Evolutionary conservation across 1,284 basidiomycete species (phyloP), one percentile per base, ranked within the genome.

Genomic region (Irpex sp.): DNA sequence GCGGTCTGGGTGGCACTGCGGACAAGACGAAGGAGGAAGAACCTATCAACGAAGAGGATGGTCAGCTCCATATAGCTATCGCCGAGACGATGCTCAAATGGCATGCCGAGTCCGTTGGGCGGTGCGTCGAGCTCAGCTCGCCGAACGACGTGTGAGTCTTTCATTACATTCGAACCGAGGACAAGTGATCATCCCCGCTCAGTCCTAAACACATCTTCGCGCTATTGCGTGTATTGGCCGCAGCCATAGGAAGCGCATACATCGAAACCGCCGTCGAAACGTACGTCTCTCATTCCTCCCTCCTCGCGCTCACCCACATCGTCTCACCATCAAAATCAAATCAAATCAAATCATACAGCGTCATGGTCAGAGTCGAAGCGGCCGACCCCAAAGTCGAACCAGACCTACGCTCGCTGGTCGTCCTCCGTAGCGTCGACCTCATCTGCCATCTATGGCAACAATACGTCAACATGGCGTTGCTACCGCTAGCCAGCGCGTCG

Each of bases 381-480:
- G 80, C 81, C 4, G 97, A 99, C 71, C 72, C 83, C 15, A 94
- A 91, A 72, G 68, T 80, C 13, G 94, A 97, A 73, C 95, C 95
- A 0, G 91, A 84, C 68, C 78, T 98, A n/a, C 83, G 89, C 57
- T 77, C 84, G 1, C 75, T 98, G 1, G 72, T 77, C 0, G 84
- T 93, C 17, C 79, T 99, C 63, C 85, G 83, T 66, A 82, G 84
- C 0, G 87, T 92, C n/a, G 95, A 97, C 75, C 84, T 97, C 59
- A 90, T 97, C 63, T 93, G 92, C 70, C 93, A 97, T 72, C 83
- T 99, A 2, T 98, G 96, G 96, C 97, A 99, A 74, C 92, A 95
- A 74, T 99, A 99, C 76, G 87, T 95, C 68, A 91, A 91, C 55
- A 93, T 94, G 15, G 97, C 96, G 0, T 77, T 99, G 5, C 81